A percentile compares a stretch with the other conserved stretches of the same genome.
Evolutionary conservation across 1,284 basidiomycete species (phyloP).

Genomic region (Phellopilus nigrolimitatus): DNA sequence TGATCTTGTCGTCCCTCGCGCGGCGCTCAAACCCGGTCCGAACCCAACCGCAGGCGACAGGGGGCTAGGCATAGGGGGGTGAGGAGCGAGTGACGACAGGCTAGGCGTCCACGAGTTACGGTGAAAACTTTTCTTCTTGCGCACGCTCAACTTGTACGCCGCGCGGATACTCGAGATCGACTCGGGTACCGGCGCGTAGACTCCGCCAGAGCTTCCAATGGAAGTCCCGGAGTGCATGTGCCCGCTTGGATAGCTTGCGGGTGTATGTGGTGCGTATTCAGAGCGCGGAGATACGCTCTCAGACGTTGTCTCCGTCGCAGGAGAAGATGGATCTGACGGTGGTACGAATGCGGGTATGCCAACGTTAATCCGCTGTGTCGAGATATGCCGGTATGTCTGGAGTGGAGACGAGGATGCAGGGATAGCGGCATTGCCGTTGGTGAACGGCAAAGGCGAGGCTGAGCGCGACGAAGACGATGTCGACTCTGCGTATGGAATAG

Average conservation of each 20-base stretch:
- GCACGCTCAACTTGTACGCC: slow-evolving; percentile 49
- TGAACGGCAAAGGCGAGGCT: slow-evolving; percentile 13
- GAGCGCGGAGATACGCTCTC: slow-evolving; percentile 7
- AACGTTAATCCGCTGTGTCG: background rate
- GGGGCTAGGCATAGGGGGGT: background rate
- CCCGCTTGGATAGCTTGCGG: slow-evolving; percentile 5
- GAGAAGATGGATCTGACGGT: background rate
- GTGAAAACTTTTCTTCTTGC: slow-evolving; percentile 52
- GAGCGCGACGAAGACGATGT: slow-evolving; percentile 16
- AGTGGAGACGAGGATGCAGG: background rate
- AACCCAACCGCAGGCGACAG: background rate
- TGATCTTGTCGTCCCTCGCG: background rate
- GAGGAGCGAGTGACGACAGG: background rate
- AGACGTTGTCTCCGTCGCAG: background rate
- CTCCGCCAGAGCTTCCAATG: background rate
- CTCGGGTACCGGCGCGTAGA: slow-evolving; percentile 22
- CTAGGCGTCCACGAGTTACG: slow-evolving; percentile 47
- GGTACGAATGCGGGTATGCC: background rate
- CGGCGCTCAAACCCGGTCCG: background rate
- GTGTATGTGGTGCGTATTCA: slow-evolving; percentile 5
- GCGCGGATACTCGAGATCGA: slow-evolving; percentile 49
- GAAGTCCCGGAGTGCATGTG: background rate
- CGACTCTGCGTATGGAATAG: slow-evolving; percentile 27
- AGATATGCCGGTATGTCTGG: background rate
- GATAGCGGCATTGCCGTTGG: background rate